These are phyloP conservation scores for Pezicula neosporulosa DNA, from an alignment of 2,329 filamentous ascomycete species.

Conservation along the genomic window DNA sequence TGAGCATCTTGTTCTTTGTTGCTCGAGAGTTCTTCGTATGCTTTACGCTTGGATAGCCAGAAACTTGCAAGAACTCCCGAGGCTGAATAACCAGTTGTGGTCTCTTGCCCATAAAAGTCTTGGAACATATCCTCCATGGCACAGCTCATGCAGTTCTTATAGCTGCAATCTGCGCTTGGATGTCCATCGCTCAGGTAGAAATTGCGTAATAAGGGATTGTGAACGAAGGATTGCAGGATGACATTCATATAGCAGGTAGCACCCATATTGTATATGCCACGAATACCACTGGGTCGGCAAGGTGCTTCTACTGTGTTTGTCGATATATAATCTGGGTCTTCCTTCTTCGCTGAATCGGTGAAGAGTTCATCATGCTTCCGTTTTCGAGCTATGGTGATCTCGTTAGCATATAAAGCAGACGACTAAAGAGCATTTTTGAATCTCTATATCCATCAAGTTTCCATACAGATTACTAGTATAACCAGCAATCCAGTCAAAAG, in stretches of 20 bases:
- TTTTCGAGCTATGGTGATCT: slow-evolving; percentile 54
- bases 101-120: slow-evolving; percentile 68
- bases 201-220: slow-evolving; percentile 87
- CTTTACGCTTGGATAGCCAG: slow-evolving; percentile 78
- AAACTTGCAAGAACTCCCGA: slow-evolving; percentile 85
- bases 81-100: slow-evolving; percentile 85
- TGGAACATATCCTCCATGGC: slow-evolving; percentile 73
- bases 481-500: no score
- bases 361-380: slow-evolving; percentile 72
- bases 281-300: slow-evolving; percentile 81
- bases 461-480: no score
- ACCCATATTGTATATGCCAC: slow-evolving; percentile 96
- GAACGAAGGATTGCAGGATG: slow-evolving; percentile 86
- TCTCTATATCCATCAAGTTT: no score
- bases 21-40: slow-evolving; percentile 73
- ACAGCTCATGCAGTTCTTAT: slow-evolving; percentile 62
- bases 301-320: slow-evolving; percentile 76
- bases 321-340: slow-evolving; percentile 74
- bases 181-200: slow-evolving; percentile 93
- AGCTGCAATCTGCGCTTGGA: slow-evolving; percentile 68
- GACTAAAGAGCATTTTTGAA: no score
- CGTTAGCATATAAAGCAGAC: not conserved
- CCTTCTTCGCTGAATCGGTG: slow-evolving; percentile 54
- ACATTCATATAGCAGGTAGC: slow-evolving; percentile 98
- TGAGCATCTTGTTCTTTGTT: slow-evolving; percentile 97